A percentile compares a stretch with the other conserved stretches of the same genome.
Evolutionary conservation across 2,329 filamentous ascomycete genomes (phyloP).

Genomic region (Fusarium lyarnte): DNA sequence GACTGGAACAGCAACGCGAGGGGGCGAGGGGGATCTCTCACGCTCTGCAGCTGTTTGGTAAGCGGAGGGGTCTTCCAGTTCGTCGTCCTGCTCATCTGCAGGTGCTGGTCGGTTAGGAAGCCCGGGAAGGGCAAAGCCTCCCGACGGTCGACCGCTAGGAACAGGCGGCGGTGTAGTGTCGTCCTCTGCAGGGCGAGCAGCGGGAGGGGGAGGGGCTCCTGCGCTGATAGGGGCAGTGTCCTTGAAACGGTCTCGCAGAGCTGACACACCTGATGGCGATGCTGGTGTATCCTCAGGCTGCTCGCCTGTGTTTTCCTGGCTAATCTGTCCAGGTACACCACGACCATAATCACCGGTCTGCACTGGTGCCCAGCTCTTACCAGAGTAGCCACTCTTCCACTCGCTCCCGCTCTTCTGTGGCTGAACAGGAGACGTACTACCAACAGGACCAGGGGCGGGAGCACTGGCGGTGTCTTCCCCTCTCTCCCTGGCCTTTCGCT

Average conservation of each 20-base stretch:
- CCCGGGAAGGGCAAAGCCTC: slow-evolving; percentile 81
- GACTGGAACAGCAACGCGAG: slow-evolving; percentile 88
- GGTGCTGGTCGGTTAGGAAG: slow-evolving; percentile 70
- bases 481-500: slow-evolving; percentile 89
- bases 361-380: slow-evolving; percentile 90
- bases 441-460: slow-evolving; percentile 48
- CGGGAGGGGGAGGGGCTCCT: slow-evolving; percentile 50
- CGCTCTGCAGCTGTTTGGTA: slow-evolving; percentile 53
- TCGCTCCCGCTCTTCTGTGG: slow-evolving; percentile 78
- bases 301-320: slow-evolving; percentile 72
- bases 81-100: slow-evolving; percentile 57
- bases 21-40: slow-evolving; percentile 71
- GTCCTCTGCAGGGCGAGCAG: slow-evolving; percentile 50
- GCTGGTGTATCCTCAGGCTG: slow-evolving; percentile 61
- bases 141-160: slow-evolving; percentile 74
- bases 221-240: slow-evolving; percentile 76
- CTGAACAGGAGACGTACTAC: slow-evolving; percentile 62
- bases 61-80: slow-evolving; percentile 59
- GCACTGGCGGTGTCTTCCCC: slow-evolving; percentile 58
- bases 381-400: slow-evolving; percentile 92
- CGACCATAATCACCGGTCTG: slow-evolving; percentile 74
- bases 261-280: slow-evolving; percentile 71
- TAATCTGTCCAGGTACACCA: slow-evolving; percentile 59
- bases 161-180: slow-evolving; percentile 59
- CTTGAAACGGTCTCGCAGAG: slow-evolving; percentile 85